These are phyloP conservation scores for Coriolopsis trogii DNA, from an alignment of 1,284 basidiomycete species.

Conservation along the genomic window DNA sequence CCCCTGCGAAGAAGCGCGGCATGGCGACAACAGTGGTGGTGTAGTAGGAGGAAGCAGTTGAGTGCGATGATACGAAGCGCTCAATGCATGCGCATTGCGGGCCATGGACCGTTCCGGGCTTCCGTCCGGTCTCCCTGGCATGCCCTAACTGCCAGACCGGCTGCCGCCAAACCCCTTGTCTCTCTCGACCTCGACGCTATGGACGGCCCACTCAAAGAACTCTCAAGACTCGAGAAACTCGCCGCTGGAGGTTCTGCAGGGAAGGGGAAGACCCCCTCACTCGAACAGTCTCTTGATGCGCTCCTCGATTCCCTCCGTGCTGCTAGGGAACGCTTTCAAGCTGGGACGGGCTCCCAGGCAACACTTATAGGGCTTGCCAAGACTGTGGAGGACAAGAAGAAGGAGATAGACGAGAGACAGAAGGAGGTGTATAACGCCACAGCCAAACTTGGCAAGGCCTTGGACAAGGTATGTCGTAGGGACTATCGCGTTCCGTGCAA, in stretches of 20 bases:
- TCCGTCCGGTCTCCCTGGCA: not conserved
- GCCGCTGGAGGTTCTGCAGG: conserved; percentile 42
- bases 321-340: conserved; percentile 56
- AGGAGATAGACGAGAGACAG: conserved; percentile 84
- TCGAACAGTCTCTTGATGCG: conserved; percentile 68
- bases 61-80: conserved; percentile 1
- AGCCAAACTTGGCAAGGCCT: conserved; percentile 76
- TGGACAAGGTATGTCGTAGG: conserved; percentile 76
- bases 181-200: conserved; percentile 38
- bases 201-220: conserved; percentile 75
- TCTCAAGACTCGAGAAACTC: conserved; percentile 70
- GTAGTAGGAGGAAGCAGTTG: not conserved
- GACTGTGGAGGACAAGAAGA: conserved; percentile 72
- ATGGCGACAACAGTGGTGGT: conserved; percentile 37
- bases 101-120: not conserved
- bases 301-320: conserved; percentile 65
- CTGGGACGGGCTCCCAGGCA: conserved; percentile 56
- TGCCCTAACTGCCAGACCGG: no score
- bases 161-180: not conserved
- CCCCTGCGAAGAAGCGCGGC: conserved; percentile 70
- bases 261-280: conserved; percentile 59
- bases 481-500: conserved; percentile 11
- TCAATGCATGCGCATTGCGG: not conserved
- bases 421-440: conserved; percentile 85
- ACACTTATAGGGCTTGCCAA: conserved; percentile 58